Evolutionary conservation across 2,329 filamentous ascomycete genomes (phyloP).

Genomic region (Aspergillus tamarii): DNA sequence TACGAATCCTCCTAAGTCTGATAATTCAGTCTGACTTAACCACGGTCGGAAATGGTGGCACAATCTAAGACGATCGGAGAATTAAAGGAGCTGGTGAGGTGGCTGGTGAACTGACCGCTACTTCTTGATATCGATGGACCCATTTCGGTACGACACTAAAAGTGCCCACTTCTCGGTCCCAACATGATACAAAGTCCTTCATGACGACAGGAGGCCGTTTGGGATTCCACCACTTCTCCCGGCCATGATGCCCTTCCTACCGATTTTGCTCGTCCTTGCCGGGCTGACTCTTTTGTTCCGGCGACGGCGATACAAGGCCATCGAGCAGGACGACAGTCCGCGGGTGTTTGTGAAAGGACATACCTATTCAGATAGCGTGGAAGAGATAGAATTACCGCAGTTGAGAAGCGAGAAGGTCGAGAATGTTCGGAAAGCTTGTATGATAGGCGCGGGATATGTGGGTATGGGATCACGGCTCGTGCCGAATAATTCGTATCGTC

Average conservation of each 20-base stretch:
- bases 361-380: constrained; percentile 23
- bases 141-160: neutral
- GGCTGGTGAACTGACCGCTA: constrained; percentile 3
- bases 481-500: neutral
- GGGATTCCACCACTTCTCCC: neutral
- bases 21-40: neutral
- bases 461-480: constrained; percentile 19
- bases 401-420: constrained; percentile 10
- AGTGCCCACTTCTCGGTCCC: neutral
- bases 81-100: neutral
- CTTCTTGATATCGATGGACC: constrained; percentile 1
- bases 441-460: constrained; percentile 30
- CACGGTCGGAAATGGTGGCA: neutral
- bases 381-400: constrained; percentile 6
- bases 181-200: neutral
- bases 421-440: constrained; percentile 26
- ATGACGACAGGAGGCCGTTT: neutral
- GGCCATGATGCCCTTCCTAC: constrained; percentile 22
- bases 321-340: constrained; percentile 7
- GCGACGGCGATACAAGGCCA: constrained; percentile 18
- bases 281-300: constrained; percentile 21
- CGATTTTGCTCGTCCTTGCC: constrained; percentile 21
- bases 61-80: neutral
- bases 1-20: neutral
- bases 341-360: constrained; percentile 23